Evolutionary conservation across 176 grass and related monocot species (phyloP), one percentile per base, ranked within the genome.

Genomic region (Olyra latifolia): DNA sequence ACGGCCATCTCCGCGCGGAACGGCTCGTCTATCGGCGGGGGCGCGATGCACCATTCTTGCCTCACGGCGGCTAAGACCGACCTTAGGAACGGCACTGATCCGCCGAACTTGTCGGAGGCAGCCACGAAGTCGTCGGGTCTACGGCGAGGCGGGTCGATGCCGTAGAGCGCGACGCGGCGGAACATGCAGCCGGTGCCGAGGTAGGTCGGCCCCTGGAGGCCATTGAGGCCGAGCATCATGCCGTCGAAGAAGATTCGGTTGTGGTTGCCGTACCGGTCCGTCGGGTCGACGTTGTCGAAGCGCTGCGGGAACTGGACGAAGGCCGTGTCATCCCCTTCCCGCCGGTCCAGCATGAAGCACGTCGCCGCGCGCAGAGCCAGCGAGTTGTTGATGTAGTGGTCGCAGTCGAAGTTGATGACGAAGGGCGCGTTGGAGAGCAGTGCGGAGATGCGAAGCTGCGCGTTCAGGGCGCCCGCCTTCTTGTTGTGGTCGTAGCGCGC

Each of bases 221-320:
- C 94, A 16, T 97, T 89, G 17, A 96, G 93, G 15, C 75, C 85
- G 25, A 81, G 79, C 87, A 91, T 84, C 53, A 88, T 85, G 61
- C 86, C 91, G 19, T 97, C 94, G 30, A 97, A 97, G 84, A 93
- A 97, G 52, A 97, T 89, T 2, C 88, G 90, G 53, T 97, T 97
- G 79, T 97, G 91, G 66, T 97, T 97, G 57, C 77, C 71, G 12
- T 97, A 97, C 17, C 94, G 66, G 59, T 97, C 94, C 0, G 87
- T 83, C 1, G 91, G 94, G 65, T 97, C 94, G 8, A 97, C 92
- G 27, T 68, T 79, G 38, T 97, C 94, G 7, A 97, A 97, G 1
- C 94, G 70, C 23, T 97, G 91, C 0, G 94, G 94, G 27, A 93
- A 97, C 23, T 97, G 94, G 0, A 97, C 89, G 55, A 93, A 97